phyloP scores from a whole-genome alignment of 2,329 filamentous ascomycete species.

The Aspergillus candidus region DNA sequence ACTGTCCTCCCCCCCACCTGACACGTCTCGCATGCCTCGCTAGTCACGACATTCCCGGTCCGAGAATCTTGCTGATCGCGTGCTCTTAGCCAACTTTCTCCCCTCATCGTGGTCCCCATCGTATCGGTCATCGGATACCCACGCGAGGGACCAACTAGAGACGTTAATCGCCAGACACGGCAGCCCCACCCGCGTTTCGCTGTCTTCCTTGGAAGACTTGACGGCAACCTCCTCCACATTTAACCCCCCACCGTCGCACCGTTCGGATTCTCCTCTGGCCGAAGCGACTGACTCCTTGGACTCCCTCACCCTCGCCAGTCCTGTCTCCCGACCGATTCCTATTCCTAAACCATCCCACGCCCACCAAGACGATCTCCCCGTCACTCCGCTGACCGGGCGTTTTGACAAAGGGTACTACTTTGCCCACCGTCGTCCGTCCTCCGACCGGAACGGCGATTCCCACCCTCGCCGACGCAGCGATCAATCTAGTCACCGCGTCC shows the following conservation, averaged over 20 bases:
- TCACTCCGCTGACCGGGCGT: slow-evolving; percentile 34
- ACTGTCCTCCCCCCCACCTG: slow-evolving; percentile 13
- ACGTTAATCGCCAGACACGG: slow-evolving; percentile 34
- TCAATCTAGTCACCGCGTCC: slow-evolving; percentile 12
- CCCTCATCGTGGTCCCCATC: slow-evolving; percentile 20
- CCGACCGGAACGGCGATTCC: slow-evolving; percentile 14
- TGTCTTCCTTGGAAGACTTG: slow-evolving; percentile 34
- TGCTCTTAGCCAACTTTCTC: slow-evolving; percentile 19
- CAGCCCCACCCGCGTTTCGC: slow-evolving; percentile 33
- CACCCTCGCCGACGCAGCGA: slow-evolving; percentile 7
- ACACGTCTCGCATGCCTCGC: slow-evolving; percentile 28
- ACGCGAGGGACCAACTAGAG: slow-evolving; percentile 31
- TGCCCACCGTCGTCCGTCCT: slow-evolving; percentile 24
- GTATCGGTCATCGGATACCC: slow-evolving; percentile 19
- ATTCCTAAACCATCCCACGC: slow-evolving; percentile 26
- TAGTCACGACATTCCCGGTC: slow-evolving; percentile 8
- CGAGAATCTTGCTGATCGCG: slow-evolving; percentile 22
- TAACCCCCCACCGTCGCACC: slow-evolving; percentile 26
- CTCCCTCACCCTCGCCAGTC: slow-evolving; percentile 22
- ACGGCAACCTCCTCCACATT: slow-evolving; percentile 33
- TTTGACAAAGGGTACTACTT: slow-evolving; percentile 33
- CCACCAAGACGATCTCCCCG: slow-evolving; percentile 28
- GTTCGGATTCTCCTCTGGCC: slow-evolving; percentile 19
- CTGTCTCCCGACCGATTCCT: slow-evolving; percentile 30
- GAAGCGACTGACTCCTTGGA: slow-evolving; percentile 21